These are phyloP conservation scores for Hyphopichia pseudoburtonii DNA, from an alignment of 1,139 yeast genomes.

Conservation along the genomic window DNA sequence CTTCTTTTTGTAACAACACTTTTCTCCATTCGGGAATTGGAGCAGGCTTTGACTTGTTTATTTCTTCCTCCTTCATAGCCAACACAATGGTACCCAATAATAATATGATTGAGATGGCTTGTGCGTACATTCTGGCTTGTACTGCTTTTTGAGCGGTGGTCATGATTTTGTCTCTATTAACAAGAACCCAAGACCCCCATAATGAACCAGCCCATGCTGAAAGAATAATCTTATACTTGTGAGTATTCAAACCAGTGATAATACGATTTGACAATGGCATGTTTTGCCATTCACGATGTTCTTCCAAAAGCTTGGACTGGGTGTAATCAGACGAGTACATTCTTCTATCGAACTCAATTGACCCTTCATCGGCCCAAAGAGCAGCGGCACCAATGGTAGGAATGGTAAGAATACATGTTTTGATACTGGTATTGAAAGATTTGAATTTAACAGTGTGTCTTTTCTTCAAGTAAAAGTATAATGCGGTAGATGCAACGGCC, in stretches of 20 bases:
- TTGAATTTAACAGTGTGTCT: slow-evolving; percentile 36
- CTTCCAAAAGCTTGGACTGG: slow-evolving; percentile 39
- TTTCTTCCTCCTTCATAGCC: slow-evolving; percentile 61
- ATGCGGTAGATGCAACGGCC: slow-evolving; percentile 31
- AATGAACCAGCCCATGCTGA: slow-evolving; percentile 85
- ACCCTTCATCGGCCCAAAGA: slow-evolving; percentile 49
- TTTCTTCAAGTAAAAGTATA: slow-evolving; percentile 32
- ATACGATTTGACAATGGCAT: slow-evolving; percentile 46
- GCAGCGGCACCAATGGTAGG: slow-evolving; percentile 43
- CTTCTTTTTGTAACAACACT: slow-evolving; percentile 24
- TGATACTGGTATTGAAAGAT: slow-evolving; percentile 39
- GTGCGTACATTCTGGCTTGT: slow-evolving; percentile 94
- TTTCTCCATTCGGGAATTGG: slow-evolving; percentile 45
- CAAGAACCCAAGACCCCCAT: slow-evolving; percentile 78
- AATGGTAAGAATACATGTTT: slow-evolving; percentile 39
- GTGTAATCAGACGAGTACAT: slow-evolving; percentile 36
- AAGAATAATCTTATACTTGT: slow-evolving; percentile 76
- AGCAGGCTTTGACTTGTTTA: slow-evolving; percentile 32
- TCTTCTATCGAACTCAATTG: slow-evolving; percentile 45
- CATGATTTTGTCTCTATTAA: slow-evolving; percentile 76
- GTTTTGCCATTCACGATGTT: slow-evolving; percentile 51
- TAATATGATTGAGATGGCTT: slow-evolving; percentile 69
- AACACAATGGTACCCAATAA: slow-evolving; percentile 64
- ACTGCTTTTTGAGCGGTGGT: slow-evolving; percentile 82
- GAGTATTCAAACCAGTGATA: slow-evolving; percentile 45